phyloP scores from a whole-genome alignment of 805 yeast genomes.

The Saturnispora galanensis region DNA sequence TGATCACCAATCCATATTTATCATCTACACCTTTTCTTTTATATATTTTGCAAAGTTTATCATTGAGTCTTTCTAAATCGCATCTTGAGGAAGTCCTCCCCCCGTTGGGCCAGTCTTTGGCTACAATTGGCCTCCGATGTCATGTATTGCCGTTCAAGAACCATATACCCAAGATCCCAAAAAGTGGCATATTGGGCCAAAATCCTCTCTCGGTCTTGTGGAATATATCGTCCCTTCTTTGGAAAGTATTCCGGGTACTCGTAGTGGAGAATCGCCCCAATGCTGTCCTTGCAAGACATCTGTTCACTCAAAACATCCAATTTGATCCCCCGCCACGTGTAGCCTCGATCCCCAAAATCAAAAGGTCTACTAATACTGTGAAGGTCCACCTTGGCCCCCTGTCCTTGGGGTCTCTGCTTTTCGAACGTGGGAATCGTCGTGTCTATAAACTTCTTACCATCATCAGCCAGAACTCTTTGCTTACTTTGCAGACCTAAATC shows the following conservation, averaged over 20 bases:
- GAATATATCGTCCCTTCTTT: not conserved
- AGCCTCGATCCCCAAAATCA: constrained; percentile 30
- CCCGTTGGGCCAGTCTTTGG: not conserved
- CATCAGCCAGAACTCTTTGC: not conserved
- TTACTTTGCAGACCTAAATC: no score
- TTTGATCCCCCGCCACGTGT: constrained; percentile 31
- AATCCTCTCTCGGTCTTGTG: constrained; percentile 17
- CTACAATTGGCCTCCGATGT: not conserved
- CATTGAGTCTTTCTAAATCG: not conserved
- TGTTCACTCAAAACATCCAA: constrained; percentile 15
- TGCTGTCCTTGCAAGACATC: not conserved
- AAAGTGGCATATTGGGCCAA: constrained; percentile 9
- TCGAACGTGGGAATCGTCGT: constrained; percentile 2
- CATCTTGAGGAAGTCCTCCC: constrained; percentile 10
- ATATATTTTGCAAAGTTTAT: no score
- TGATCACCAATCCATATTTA: no score
- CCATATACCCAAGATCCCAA: constrained; percentile 12
- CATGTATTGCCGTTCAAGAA: constrained; percentile 2
- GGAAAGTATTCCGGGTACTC: constrained; percentile 15
- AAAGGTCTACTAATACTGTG: constrained; percentile 13
- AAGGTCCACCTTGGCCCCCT: no score
- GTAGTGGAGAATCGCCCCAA: constrained; percentile 4
- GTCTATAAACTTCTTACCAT: not conserved
- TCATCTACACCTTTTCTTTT: no score
- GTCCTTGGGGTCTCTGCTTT: not conserved